Evolutionary conservation across 2,329 filamentous ascomycete species (phyloP).

Genomic region (Stagonosporopsis cucurbitacearum): DNA sequence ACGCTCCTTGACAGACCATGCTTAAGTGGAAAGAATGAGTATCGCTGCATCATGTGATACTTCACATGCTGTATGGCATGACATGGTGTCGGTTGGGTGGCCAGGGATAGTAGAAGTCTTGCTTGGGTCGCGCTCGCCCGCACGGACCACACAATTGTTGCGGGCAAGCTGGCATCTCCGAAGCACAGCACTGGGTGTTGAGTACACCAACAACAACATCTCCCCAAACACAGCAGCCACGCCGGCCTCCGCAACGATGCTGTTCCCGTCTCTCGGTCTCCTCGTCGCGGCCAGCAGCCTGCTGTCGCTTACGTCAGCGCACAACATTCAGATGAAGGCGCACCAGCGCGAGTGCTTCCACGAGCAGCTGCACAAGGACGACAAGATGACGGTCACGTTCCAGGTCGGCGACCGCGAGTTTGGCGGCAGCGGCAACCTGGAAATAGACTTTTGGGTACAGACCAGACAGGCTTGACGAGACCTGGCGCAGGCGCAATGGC

Average conservation of each 20-base stretch:
- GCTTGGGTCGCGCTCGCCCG: no score
- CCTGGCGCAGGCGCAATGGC: neutral
- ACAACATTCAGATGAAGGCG: constrained; percentile 94
- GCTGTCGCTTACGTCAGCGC: constrained; percentile 72
- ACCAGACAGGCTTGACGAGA: no score
- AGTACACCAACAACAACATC: constrained; percentile 14
- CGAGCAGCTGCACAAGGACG: constrained; percentile 88
- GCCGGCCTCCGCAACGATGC: constrained; percentile 36
- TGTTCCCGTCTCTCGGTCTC: constrained; percentile 46
- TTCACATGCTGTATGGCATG: no score
- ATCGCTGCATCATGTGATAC: no score
- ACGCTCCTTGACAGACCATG: no score
- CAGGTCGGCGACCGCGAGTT: constrained; percentile 98
- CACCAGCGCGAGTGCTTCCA: constrained; percentile 98
- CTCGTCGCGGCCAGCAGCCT: constrained; percentile 60
- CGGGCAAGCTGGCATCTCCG: constrained; percentile 44
- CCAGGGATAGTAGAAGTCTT: neutral
- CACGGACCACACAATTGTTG: constrained; percentile 17
- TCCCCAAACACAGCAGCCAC: constrained; percentile 18
- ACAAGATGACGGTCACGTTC: constrained; percentile 98
- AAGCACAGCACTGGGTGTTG: constrained; percentile 5
- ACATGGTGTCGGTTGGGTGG: neutral
- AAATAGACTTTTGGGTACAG: constrained; percentile 95
- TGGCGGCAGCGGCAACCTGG: constrained; percentile 89
- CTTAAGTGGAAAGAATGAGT: no score